Base-by-base conservation (phyloP, 208 protist genomes). In the Crithidia expoeki region DNA sequence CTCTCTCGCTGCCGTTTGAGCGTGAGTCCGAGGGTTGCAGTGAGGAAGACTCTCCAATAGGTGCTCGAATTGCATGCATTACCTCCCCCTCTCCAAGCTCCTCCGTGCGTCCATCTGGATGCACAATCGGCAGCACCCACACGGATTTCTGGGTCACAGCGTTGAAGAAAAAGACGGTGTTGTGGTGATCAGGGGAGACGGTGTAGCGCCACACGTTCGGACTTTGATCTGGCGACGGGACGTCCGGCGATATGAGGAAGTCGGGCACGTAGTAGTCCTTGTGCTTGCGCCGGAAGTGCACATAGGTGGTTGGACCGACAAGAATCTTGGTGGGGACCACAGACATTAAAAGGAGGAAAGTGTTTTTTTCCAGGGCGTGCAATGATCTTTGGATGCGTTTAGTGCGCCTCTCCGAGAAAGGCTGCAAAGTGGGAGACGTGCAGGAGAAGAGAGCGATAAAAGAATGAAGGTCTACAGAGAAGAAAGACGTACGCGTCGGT, bases 101-200 rank as follows among this genome's bases (percentile, higher is more conserved):
- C 62, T 72, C 62, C 32, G 53, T 78, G 1, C 28, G 21, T 21
- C 78, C 77, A 44, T 69, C 72, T 6, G 46, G 23, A 36, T 77
- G 74, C 25, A 90, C 68, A n/a, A 66, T 40, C 4, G 87, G 87
- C 21, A 93, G 79, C 59, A 89, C 78, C 87, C 87, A 93, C 7
- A 93, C 74, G 17, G 84, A 87, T 44, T 53, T 46, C 19, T 71
- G 61, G 12, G 61, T 74, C 1, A 33, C 40, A 0, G 53, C 57
- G 55, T 93, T 93, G 68, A 75, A 81, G 55, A 93, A 93, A 59
- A 85, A 93, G 28, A 88, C 79, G 12, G 82, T 81, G 64, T 87
- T 81, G 59, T 71, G 49, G 65, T 93, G 74, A 10, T 81, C 84
- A 4, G 57, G 46, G 16, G 87, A 86, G 4, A 88, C 61, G 58